phyloP scores from a whole-genome alignment of 148 eudicot species.

The Amaranthus cruentus region DNA sequence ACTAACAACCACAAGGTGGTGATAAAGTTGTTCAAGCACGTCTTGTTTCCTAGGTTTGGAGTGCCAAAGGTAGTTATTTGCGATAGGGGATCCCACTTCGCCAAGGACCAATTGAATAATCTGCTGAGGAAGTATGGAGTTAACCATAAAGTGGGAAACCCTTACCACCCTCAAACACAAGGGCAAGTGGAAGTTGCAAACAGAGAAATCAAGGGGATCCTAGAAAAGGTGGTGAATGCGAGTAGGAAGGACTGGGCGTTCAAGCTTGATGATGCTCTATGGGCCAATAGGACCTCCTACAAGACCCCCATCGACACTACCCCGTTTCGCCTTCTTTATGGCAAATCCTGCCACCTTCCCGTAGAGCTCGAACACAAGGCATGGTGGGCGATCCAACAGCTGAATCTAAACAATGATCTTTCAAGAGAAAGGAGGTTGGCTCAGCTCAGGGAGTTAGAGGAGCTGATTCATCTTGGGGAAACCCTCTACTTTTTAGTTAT shows the following conservation, averaged over 20 bases:
- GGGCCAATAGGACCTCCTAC: not conserved
- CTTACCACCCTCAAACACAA: not conserved
- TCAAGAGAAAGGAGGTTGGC: not conserved
- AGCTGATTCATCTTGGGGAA: not conserved
- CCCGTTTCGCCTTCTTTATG: not conserved
- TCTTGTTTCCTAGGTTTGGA: not conserved
- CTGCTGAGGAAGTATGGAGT: not conserved
- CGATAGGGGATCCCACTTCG: not conserved
- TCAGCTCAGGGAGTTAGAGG: not conserved
- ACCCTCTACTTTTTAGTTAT: no score
- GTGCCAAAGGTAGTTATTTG: not conserved
- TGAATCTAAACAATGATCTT: not conserved
- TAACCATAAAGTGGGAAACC: not conserved
- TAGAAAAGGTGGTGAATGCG: not conserved
- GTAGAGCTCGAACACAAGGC: not conserved
- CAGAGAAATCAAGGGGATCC: not conserved
- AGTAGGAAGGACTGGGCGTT: not conserved
- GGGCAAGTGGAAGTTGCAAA: not conserved
- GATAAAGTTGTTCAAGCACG: not conserved
- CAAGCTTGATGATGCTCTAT: not conserved
- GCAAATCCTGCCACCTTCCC: not conserved
- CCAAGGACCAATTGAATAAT: not conserved
- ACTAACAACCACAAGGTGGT: not conserved
- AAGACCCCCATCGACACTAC: not conserved
- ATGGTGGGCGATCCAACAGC: not conserved